Percentiles rank a stretch among this genome's conserved stretches.
Conservation (phyloP, 495 filamentous ascomycete species). For the Glutinoglossum americanum region DNA sequence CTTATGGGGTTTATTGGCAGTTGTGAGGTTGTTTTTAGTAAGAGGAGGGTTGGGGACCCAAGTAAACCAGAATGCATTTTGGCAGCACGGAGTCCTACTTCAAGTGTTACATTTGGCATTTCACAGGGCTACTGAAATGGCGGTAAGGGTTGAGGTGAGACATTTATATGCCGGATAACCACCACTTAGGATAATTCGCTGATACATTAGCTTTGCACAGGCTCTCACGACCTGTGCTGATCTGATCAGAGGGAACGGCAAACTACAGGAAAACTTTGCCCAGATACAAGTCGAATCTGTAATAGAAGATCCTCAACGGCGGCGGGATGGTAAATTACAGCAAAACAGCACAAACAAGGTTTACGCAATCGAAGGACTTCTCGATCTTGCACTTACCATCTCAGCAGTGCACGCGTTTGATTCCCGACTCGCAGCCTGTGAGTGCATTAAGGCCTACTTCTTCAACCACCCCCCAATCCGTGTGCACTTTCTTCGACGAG, state of each 20-base stretch:
- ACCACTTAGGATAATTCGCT: constrained; percentile 2
- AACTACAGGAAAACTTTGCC: constrained; percentile 71
- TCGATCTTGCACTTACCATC: constrained; percentile 63
- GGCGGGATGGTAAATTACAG: constrained; percentile 22
- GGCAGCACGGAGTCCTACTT: constrained; percentile 59
- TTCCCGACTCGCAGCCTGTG: constrained; percentile 61
- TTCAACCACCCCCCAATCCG: constrained; percentile 56
- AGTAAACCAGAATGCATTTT: constrained; percentile 70
- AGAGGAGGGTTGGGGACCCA: constrained; percentile 57
- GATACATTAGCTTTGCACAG: constrained; percentile 18
- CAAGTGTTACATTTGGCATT: constrained; percentile 72
- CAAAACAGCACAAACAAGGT: constrained; percentile 34
- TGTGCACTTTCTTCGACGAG: constrained; percentile 64
- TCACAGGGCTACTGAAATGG: constrained; percentile 45
- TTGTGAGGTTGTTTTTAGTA: constrained; percentile 68
- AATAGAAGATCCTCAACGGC: constrained; percentile 20
- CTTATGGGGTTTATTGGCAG: constrained; percentile 69
- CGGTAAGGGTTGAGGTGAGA: constrained; percentile 60
- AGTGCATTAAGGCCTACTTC: constrained; percentile 86
- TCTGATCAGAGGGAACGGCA: constrained; percentile 61
- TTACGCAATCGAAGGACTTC: constrained; percentile 84
- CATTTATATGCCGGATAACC: not conserved
- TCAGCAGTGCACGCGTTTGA: constrained; percentile 46
- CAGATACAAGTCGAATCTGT: constrained; percentile 49
- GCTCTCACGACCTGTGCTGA: constrained; percentile 72